phyloP scores from a whole-genome alignment of 345 rosid genomes.

The Abelmoschus esculentus region DNA sequence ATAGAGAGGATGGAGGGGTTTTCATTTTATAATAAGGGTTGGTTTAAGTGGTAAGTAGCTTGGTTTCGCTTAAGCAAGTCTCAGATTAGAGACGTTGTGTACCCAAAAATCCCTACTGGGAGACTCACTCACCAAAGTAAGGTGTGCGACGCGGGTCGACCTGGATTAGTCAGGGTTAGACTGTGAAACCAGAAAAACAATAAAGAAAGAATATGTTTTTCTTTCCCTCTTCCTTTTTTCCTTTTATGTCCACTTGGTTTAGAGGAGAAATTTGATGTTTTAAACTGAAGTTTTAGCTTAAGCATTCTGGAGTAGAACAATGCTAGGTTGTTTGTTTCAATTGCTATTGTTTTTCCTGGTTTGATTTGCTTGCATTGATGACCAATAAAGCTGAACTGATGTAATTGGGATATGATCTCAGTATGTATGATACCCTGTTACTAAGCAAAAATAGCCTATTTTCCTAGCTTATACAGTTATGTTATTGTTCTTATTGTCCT shows the following conservation, averaged over 20 bases:
- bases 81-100: no score
- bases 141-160: no score
- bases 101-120: no score
- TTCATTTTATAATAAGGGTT: no score
- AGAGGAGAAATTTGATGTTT: slow-evolving; percentile 13
- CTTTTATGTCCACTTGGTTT: slow-evolving; percentile 14
- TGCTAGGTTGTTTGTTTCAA: slow-evolving; percentile 34
- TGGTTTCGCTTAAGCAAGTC: no score
- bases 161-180: no score
- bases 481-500: neutral
- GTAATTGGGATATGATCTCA: slow-evolving; percentile 10
- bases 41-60: no score
- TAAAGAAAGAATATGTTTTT: slow-evolving; percentile 23
- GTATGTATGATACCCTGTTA: neutral
- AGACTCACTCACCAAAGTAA: no score
- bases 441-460: neutral
- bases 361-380: slow-evolving; percentile 3
- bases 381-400: neutral
- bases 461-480: neutral
- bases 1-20: no score
- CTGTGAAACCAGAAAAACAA: no score
- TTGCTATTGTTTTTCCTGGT: slow-evolving; percentile 4
- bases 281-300: slow-evolving; percentile 17
- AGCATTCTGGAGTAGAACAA: slow-evolving; percentile 18
- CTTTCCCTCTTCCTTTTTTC: neutral